Percentiles rank a stretch among this genome's conserved stretches.
phyloP scores from a whole-genome alignment of 2,329 filamentous ascomycete species.

The Blastomyces parvus region DNA sequence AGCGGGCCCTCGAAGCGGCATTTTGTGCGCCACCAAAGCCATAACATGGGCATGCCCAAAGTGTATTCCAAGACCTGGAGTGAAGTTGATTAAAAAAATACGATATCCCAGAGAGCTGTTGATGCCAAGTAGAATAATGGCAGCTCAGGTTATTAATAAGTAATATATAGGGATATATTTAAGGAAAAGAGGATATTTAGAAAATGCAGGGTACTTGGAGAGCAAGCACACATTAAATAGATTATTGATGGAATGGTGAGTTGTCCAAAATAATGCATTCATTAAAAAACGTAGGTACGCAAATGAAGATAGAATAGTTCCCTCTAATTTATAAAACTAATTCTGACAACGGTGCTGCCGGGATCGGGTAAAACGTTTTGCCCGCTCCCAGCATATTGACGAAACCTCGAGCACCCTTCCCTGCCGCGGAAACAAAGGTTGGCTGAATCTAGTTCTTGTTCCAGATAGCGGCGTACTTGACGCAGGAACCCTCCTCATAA shows the following conservation, averaged over 20 bases:
- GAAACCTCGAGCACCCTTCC: neutral
- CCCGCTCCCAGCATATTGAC: neutral
- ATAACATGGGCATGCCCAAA: neutral
- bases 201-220: neutral
- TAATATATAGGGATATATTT: no score
- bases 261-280: neutral
- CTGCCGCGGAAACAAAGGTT: no score
- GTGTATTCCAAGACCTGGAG: neutral
- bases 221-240: neutral
- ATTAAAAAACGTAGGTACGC: neutral
- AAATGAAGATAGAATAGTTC: neutral
- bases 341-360: neutral
- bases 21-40: neutral
- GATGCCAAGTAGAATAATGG: neutral
- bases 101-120: neutral
- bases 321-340: neutral
- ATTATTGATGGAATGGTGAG: neutral
- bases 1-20: neutral
- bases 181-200: no score
- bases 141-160: no score
- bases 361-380: neutral
- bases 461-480: constrained; percentile 13
- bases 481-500: neutral
- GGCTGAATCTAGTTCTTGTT: neutral
- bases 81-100: neutral